phyloP scores from a whole-genome alignment of 208 protist species.

The Vickermania ingenoplastis region DNA sequence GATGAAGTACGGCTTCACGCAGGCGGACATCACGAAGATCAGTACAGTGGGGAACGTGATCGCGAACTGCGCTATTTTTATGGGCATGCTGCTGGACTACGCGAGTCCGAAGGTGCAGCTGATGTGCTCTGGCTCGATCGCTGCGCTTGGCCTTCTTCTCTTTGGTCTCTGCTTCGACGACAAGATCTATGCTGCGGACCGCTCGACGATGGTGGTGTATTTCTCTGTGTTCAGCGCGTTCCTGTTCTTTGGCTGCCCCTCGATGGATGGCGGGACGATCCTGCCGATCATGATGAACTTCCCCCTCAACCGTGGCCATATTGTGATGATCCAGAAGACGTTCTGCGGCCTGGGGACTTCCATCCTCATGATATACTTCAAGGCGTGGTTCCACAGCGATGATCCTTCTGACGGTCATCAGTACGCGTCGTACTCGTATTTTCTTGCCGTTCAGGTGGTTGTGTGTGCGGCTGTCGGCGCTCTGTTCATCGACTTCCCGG shows the following conservation, averaged over 20 bases:
- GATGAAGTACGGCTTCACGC: constrained; percentile 38
- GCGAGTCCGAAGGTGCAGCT: constrained; percentile 45
- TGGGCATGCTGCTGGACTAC: constrained; percentile 65
- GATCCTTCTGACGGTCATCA: not conserved
- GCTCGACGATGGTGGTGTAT: constrained; percentile 29
- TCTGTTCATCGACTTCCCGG: not conserved
- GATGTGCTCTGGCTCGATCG: constrained; percentile 20
- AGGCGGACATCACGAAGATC: constrained; percentile 71
- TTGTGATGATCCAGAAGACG: constrained; percentile 74
- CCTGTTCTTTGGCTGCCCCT: constrained; percentile 40
- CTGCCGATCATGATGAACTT: constrained; percentile 79
- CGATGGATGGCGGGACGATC: constrained; percentile 48
- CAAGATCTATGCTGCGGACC: constrained; percentile 22
- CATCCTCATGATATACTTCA: constrained; percentile 73
- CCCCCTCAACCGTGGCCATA: constrained; percentile 52
- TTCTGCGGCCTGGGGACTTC: constrained; percentile 68
- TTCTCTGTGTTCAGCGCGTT: constrained; percentile 62
- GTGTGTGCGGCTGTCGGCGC: no score
- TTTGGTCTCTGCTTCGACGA: constrained; percentile 57
- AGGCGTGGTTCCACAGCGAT: constrained; percentile 39
- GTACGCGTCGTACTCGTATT: not conserved
- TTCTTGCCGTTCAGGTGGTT: no score
- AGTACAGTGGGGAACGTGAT: constrained; percentile 65
- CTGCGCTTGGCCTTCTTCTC: constrained; percentile 44
- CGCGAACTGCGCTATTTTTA: constrained; percentile 44